Evolutionary conservation across 441 rosid species (phyloP).

Genomic region (Erysimum cheiri): DNA sequence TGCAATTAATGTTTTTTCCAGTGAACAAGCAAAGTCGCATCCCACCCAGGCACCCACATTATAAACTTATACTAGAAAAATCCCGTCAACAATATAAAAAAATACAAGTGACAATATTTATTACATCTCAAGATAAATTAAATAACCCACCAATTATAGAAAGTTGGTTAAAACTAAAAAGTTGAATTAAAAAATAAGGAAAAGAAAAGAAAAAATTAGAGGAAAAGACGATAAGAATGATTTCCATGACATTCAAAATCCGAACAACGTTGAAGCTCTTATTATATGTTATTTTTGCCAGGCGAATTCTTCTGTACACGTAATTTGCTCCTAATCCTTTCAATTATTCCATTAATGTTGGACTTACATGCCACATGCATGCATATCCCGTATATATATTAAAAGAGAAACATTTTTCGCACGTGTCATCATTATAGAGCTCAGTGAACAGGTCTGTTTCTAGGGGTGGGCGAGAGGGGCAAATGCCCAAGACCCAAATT

Average conservation of each 20-base stretch:
- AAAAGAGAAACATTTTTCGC: too few species aligned
- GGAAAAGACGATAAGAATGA: conserved; percentile 33
- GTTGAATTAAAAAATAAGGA: neutral
- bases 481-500: too few species aligned
- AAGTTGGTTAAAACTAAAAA: neutral
- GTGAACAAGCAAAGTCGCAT: conserved; percentile 19
- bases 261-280: conserved; percentile 33
- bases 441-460: too few species aligned
- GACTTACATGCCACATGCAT: conserved; percentile 35
- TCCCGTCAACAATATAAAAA: neutral
- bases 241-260: conserved; percentile 30
- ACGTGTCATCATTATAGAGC: too few species aligned
- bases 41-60: conserved; percentile 23
- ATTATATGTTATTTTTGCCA: conserved; percentile 39
- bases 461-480: too few species aligned
- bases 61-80: neutral
- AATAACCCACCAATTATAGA: neutral
- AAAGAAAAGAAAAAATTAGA: neutral
- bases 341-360: conserved; percentile 30
- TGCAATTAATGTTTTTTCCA: conserved; percentile 14
- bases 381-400: neutral
- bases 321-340: conserved; percentile 18
- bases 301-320: conserved; percentile 26
- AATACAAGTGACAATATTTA: neutral
- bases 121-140: too few species aligned